Evolutionary conservation across 108 stramenopile species (phyloP), one percentile per base, ranked within the genome.

Genomic region (Cyclostephanos invisitatus): DNA sequence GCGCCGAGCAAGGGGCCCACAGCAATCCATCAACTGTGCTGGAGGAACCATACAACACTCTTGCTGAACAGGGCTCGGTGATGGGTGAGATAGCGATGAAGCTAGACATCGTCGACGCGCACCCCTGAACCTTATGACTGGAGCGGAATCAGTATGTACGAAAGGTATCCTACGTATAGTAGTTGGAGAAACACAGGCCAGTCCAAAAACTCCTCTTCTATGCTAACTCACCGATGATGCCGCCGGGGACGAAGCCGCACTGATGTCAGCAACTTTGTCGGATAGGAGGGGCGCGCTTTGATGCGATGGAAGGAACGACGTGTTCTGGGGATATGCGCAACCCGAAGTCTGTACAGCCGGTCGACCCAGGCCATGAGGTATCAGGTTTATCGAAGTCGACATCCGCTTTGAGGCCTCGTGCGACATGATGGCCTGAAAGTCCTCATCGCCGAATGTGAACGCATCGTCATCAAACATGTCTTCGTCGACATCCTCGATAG

Each of bases 381-480:
- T 48, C 36, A 17, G 64, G 29, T 22, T 56, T 4, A n/a, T 46
- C 18, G 38, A 20, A 25, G 51, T 36, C 37, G 57, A 55, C 24
- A 28, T 21, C 24, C 66, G 64, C 70, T 60, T 77, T 40, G 62
- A 67, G 15, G 78, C 57, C 7, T 72, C 55, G n/a, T 70, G 71
- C 9, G 78, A 72, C 36, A 79, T 65, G 7, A 79, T 62, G 10
- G 78, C 65, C 55, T 72, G 71, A 54, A 79, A 72, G 55, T 81
- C 80, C 49, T 81, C 80, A 40, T 81, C 80, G n/a, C 80, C 80
- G 53, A 81, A 81, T 27, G 66, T 77, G 35, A 81, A 81, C 5
- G 62, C 80, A 58, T 81, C 75, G 49, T 81, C 80, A 58, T 81
- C 78, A 28, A 79, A 79, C 71, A 79, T 79, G 48, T 79, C 70